Evolutionary conservation across 345 rosid genomes (phyloP).

Genomic region (Balakata baccata): DNA sequence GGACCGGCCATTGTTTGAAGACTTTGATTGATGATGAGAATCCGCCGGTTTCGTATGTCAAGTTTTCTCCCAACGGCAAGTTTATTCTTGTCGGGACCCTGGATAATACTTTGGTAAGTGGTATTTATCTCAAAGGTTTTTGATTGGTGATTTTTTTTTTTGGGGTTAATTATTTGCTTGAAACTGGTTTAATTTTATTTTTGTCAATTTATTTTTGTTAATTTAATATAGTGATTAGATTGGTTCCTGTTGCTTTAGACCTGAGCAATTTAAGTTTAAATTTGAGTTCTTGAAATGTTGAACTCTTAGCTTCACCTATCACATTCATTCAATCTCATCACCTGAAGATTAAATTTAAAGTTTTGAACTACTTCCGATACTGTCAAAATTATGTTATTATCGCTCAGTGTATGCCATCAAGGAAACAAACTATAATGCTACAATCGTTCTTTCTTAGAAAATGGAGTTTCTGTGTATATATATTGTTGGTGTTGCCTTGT

Average conservation of each 20-base stretch:
- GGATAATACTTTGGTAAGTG: conserved; percentile 71
- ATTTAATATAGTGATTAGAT: neutral
- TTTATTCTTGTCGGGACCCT: conserved; percentile 87
- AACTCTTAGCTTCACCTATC: neutral
- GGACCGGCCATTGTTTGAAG: conserved; percentile 82
- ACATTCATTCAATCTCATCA: neutral
- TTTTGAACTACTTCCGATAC: neutral
- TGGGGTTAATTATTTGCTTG: neutral
- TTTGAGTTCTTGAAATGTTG: neutral
- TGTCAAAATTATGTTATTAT: neutral
- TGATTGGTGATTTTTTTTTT: neutral
- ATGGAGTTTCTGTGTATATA: neutral
- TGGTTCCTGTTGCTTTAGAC: neutral
- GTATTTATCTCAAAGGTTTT: neutral
- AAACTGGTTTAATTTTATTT: neutral
- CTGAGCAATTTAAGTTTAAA: neutral
- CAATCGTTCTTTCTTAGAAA: neutral
- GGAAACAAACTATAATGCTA: neutral
- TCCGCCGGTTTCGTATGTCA: conserved; percentile 84
- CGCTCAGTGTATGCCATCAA: neutral
- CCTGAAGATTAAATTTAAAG: neutral
- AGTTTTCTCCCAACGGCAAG: conserved; percentile 90
- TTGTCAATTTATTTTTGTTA: too few relatives aligned
- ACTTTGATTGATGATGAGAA: conserved; percentile 88
- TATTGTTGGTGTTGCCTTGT: neutral